A percentile compares a stretch with the other conserved stretches of the same genome.
These are phyloP conservation scores for Pseudogymnoascus sp. DNA, from an alignment of 2,329 filamentous ascomycete species.

Conservation along the genomic window DNA sequence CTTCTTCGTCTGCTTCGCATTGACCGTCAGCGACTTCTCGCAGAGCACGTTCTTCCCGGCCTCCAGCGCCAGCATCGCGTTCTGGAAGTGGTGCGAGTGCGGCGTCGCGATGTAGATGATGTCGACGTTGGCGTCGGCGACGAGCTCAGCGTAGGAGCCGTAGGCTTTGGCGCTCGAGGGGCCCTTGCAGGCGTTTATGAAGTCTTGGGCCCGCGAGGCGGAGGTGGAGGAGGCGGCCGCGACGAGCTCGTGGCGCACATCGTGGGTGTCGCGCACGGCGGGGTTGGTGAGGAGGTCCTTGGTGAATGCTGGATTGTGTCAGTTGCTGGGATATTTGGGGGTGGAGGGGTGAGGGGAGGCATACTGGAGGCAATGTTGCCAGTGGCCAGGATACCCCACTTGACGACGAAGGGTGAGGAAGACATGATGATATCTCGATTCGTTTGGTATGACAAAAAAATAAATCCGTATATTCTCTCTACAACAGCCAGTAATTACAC, in stretches of 20 bases:
- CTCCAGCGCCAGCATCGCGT: conserved; percentile 56
- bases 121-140: conserved; percentile 56
- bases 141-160: conserved; percentile 59
- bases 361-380: conserved; percentile 32
- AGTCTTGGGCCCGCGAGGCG: conserved; percentile 50
- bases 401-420: conserved; percentile 22
- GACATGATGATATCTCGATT: not conserved
- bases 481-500: not conserved
- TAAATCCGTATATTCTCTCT: not conserved
- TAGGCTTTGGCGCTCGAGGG: conserved; percentile 55
- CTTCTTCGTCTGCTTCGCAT: conserved; percentile 54
- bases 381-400: conserved; percentile 32
- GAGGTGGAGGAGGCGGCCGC: conserved; percentile 61
- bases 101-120: conserved; percentile 66
- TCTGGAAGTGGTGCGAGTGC: conserved; percentile 67
- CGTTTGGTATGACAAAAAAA: not conserved
- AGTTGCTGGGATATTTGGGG: conserved; percentile 11
- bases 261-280: conserved; percentile 48
- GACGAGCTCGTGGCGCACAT: conserved; percentile 55
- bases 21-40: conserved; percentile 67
- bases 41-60: conserved; percentile 64
- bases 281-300: conserved; percentile 59
- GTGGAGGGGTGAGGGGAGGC: conserved; percentile 6
- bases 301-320: conserved; percentile 40
- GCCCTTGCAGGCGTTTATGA: conserved; percentile 50